Conservation (phyloP, 2,329 filamentous ascomycete genomes). For the Pseudocercospora cruenta region DNA sequence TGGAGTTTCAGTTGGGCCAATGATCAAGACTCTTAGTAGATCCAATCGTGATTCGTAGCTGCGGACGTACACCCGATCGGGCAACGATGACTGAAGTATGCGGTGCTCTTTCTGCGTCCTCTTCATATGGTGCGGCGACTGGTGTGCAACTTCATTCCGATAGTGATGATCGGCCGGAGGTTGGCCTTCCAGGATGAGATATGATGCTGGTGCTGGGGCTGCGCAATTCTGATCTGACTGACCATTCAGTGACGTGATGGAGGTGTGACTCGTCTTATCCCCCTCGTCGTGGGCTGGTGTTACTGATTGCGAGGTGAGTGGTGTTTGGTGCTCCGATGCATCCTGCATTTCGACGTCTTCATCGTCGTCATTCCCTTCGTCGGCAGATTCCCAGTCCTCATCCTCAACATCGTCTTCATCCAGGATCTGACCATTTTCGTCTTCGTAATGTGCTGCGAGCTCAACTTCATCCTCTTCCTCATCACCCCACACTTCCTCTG, state of each 20-base stretch:
- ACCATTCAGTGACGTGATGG: not conserved
- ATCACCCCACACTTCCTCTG: conserved; percentile 35
- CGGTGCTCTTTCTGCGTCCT: conserved; percentile 61
- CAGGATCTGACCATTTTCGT: conserved; percentile 48
- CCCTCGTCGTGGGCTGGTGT: conserved; percentile 23
- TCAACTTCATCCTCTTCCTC: conserved; percentile 36
- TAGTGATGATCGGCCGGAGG: conserved; percentile 52
- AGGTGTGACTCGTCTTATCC: not conserved
- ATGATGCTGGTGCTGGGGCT: conserved; percentile 24
- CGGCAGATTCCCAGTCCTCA: conserved; percentile 46
- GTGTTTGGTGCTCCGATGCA: conserved; percentile 26
- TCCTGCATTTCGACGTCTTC: conserved; percentile 30
- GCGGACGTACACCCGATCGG: conserved; percentile 60
- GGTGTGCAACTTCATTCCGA: conserved; percentile 27
- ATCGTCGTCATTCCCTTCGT: conserved; percentile 31
- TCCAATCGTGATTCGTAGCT: conserved; percentile 64
- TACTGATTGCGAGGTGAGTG: conserved; percentile 27
- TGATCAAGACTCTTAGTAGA: conserved; percentile 60
- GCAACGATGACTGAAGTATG: conserved; percentile 58
- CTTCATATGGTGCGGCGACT: conserved; percentile 46
- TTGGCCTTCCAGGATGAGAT: conserved; percentile 45
- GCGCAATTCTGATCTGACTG: not conserved
- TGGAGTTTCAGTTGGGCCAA: conserved; percentile 62
- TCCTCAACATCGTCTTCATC: conserved; percentile 49
- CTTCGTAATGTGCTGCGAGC: conserved; percentile 39